Evolutionary conservation across 108 stramenopile species (phyloP).

Genomic region (Nitzschia putrida): DNA sequence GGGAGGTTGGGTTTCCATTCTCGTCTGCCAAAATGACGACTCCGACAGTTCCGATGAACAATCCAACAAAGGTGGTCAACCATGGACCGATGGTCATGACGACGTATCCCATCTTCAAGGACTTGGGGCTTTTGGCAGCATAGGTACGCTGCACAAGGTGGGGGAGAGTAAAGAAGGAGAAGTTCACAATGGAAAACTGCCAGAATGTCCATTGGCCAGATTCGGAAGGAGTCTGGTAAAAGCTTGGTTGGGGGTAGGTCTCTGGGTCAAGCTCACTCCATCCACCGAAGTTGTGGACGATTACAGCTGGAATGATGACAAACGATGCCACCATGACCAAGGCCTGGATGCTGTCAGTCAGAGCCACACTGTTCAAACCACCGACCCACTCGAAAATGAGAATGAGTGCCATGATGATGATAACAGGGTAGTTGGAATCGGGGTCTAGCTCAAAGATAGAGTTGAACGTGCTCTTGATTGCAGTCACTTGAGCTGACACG

Average conservation of each 20-base stretch:
- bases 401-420: conserved; percentile 33
- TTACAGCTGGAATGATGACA: conserved; percentile 21
- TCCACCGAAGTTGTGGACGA: conserved; percentile 26
- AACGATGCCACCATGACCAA: conserved; percentile 31
- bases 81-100: conserved; percentile 27
- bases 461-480: conserved; percentile 39
- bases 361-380: conserved; percentile 34
- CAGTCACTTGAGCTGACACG: conserved; percentile 38
- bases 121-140: conserved; percentile 33
- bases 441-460: conserved; percentile 32
- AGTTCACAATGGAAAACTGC: conserved; percentile 36
- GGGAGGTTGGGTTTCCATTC: conserved; percentile 4
- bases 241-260: conserved; percentile 27
- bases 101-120: conserved; percentile 27
- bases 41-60: conserved; percentile 41
- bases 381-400: conserved; percentile 47
- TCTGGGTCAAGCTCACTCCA: conserved; percentile 32
- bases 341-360: conserved; percentile 37
- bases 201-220: conserved; percentile 33
- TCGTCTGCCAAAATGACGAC: conserved; percentile 24
- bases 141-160: conserved; percentile 40
- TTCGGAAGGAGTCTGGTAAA: conserved; percentile 33
- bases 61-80: conserved; percentile 35
- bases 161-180: conserved; percentile 40
- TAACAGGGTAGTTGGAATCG: conserved; percentile 26